Evolutionary conservation across 1,284 basidiomycete genomes (phyloP), one percentile per base, ranked within the genome.

Genomic region (Grifola frondosa): DNA sequence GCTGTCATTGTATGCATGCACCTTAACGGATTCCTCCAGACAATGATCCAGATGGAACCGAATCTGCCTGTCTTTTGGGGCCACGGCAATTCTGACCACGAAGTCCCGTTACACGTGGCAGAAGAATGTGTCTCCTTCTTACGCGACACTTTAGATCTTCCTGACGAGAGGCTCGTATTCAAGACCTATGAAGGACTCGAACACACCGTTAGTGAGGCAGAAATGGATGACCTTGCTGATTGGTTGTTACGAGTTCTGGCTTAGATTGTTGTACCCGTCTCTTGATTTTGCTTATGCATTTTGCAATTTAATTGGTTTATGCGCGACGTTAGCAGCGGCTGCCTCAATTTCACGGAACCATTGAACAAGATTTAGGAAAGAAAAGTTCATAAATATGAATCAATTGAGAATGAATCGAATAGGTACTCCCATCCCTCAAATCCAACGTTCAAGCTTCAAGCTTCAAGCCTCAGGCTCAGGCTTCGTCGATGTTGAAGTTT

Each of bases 41-140:
- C 65, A 42, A 67, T 69, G 51, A 53, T 63, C 17, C 62, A 66
- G 25, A 54, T 62, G 16, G 54, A 61, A 38, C 62, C 63, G n/a
- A 55, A 35, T 40, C 49, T 70, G 6, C 70, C 71, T 0, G 61
- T 74, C 3, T 62, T 74, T 37, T 74, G 69, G 66, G 67, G 66
- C 5, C 69, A 73, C 43, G 72, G 72, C 12, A 56, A 42, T 33
- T 49, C 53, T 3, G 71, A 74, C 47, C 38, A 32, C 0, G 69
- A 70, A 24, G 65, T 74, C 15, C 70, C 72, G 2, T 36, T 65
- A 4, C 55, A 58, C 2, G 64, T 64, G 46, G 70, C 59, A 4
- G 48, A 63, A 25, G 66, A 69, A 36, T 62, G 61, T 7, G 52
- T 63, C 9, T 35, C 49, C 3, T 73, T 71, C 46, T 48, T 73